Evolutionary conservation across 805 yeast species (phyloP).

Genomic region (Saccharomycopsis malanga): DNA sequence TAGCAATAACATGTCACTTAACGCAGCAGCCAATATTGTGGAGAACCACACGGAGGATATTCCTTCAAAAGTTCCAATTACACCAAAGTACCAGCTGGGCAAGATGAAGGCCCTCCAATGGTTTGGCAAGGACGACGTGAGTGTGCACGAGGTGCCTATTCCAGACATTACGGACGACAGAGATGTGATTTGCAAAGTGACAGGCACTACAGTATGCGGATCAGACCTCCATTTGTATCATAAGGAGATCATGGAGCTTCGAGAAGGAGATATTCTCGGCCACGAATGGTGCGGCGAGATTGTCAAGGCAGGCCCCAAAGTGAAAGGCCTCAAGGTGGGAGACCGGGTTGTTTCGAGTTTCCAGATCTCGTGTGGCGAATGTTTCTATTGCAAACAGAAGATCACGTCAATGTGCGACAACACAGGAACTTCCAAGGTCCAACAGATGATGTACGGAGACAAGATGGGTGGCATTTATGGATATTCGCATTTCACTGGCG

Average conservation of each 20-base stretch:
- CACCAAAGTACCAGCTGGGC: not conserved
- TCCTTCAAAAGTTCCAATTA: not conserved
- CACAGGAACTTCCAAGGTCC: conserved; percentile 29
- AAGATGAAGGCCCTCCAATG: not conserved
- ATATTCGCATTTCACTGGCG: conserved; percentile 51
- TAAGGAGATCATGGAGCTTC: not conserved
- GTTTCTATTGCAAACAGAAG: conserved; percentile 46
- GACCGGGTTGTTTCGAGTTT: conserved; percentile 45
- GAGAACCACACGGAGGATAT: not conserved
- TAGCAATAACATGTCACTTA: not conserved
- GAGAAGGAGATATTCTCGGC: conserved; percentile 29
- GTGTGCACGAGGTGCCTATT: conserved; percentile 1
- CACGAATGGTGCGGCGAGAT: conserved; percentile 48
- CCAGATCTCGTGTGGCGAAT: conserved; percentile 26
- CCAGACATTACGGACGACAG: not conserved
- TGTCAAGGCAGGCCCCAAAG: conserved; percentile 39
- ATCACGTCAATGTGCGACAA: conserved; percentile 44
- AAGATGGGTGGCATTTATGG: conserved; percentile 34
- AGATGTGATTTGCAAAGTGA: not conserved
- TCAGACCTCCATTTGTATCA: not conserved
- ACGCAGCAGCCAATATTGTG: not conserved
- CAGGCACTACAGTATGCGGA: not conserved
- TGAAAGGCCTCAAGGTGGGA: conserved; percentile 39
- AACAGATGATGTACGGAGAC: not conserved
- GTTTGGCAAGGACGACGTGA: not conserved